phyloP scores from a whole-genome alignment of 345 rosid species.

The Euphorbia peplus region DNA sequence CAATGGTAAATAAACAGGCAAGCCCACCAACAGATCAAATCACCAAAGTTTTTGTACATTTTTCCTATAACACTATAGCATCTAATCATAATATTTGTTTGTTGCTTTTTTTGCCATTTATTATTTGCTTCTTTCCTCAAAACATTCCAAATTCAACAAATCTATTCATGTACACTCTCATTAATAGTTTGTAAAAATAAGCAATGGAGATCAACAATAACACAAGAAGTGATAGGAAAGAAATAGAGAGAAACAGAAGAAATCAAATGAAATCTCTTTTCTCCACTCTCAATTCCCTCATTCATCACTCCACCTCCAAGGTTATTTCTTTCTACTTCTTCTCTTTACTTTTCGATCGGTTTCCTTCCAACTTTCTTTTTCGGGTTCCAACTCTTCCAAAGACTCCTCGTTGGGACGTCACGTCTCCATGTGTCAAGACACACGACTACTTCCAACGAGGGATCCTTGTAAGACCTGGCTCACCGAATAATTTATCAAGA shows the following conservation, averaged over 20 bases:
- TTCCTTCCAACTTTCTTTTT: no score
- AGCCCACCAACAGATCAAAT: conserved; percentile 29
- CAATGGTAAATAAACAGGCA: neutral
- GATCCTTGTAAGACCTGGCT: no score
- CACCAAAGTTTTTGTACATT: conserved; percentile 7
- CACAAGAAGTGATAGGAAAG: conserved; percentile 47
- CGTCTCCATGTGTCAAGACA: no score
- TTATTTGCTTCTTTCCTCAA: neutral
- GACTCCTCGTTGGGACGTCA: no score
- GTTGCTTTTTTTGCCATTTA: neutral
- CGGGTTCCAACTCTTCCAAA: no score
- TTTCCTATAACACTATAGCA: conserved; percentile 13
- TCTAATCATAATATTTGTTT: neutral
- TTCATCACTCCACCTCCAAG: conserved; percentile 40
- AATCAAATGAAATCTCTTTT: conserved; percentile 59
- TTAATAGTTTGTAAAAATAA: neutral
- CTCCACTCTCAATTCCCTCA: conserved; percentile 48
- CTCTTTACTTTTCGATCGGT: no score
- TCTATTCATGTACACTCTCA: neutral
- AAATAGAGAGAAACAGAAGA: conserved; percentile 56
- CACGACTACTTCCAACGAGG: no score
- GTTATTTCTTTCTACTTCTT: conserved; percentile 11
- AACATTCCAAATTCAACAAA: neutral
- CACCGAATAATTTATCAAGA: no score
- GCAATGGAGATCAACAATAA: conserved; percentile 36